Base-by-base conservation (phyloP, 257 asterid genomes). In the Agastache rugosa region DNA sequence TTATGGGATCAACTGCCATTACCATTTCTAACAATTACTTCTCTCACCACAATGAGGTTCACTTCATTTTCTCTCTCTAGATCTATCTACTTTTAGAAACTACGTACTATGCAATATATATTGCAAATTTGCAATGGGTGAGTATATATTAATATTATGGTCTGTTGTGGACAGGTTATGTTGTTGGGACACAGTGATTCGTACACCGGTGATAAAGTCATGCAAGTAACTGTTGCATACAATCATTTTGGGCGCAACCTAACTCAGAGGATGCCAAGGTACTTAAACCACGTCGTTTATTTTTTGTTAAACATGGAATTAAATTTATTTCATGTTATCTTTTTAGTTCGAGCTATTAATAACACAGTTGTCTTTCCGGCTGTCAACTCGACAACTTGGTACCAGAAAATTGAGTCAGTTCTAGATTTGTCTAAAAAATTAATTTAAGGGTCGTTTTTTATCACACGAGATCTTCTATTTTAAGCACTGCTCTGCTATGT, bases 191-290 rank as follows among this genome's bases (percentile, higher is more conserved):
- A 85, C 22, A 78, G 84, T 25, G 89, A 83, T 41, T 72, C 83
- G 2, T 72, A 85, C 66, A 27, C 75, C 0, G 58, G 84, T 34
- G 89, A 85, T 69, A 80, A 25, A 51, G 75, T 66, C 3, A 85
- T 85, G 89, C 89, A 85, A 78, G 89, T 85, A 69, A 85, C 89
- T 3, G 67, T 85, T 45, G 85, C 89, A 6, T 85, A 80, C 63
- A 85, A 85, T 70, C 89, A 85, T 78, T 85, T 85, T 9, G 89
- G 87, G 22, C 84, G 78, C 67, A 85, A 84, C 64, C 69, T 85
- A 53, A 68, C 75, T 15, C 89, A 85, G 73, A 82, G 90, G 63
- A 85, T 85, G 90, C 90, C 90, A 5, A 85, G 90, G 89, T 84
- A 75, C 35, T 31, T 31, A 31, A 31, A 31, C 37, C 7, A 29